Base-by-base conservation (phyloP, 805 yeast genomes). In the Metschnikowia peoriensis region DNA sequence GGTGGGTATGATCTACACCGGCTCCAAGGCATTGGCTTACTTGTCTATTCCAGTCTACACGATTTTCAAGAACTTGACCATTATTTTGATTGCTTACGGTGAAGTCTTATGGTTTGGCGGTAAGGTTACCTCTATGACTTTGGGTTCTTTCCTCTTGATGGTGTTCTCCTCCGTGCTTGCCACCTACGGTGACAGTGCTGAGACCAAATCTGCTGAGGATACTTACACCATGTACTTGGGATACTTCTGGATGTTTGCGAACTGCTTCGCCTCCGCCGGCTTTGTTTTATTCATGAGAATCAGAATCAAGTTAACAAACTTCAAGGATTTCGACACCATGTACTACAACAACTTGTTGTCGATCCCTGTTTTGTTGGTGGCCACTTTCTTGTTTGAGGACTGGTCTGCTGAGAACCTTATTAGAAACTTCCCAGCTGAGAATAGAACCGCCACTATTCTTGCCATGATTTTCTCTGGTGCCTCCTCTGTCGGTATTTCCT, bases 41-140 rank as follows among this genome's bases (percentile, higher is more conserved):
- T 83, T 94, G 67, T 78, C 93, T 48, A 92, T 94, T 54, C 99
- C 99, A 49, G 96, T 94, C 53, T 94, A 91, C 80, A 94, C 99
- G 59, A 93, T 94, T 63, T 94, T 94, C 86, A 94, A 94, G 81
- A 94, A 94, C 75, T 83, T 94, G 72, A 93, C 99, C 56, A 94
- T 94, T 67, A 93, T 94, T 61, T 77, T 94, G 67, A 94, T 94
- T 70, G 98, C 99, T 37, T 94, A 94, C 70, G 98, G 98, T 77
- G 99, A 94, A 76, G 97, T 93, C 37, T 63, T 94, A 56, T 93
- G 97, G 96, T 94, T 93, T 65, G 97, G 97, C 56, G 97, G 97
- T 59, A 73, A 78, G 56, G 97, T 93, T 63, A 85, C 97, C 49
- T 71, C 92, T 38, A 85, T 92, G 94, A 91, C 96, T 44, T 77